Evolutionary conservation across 2,329 filamentous ascomycete species (phyloP).

Genomic region (Paraphoma chrysanthemicola): DNA sequence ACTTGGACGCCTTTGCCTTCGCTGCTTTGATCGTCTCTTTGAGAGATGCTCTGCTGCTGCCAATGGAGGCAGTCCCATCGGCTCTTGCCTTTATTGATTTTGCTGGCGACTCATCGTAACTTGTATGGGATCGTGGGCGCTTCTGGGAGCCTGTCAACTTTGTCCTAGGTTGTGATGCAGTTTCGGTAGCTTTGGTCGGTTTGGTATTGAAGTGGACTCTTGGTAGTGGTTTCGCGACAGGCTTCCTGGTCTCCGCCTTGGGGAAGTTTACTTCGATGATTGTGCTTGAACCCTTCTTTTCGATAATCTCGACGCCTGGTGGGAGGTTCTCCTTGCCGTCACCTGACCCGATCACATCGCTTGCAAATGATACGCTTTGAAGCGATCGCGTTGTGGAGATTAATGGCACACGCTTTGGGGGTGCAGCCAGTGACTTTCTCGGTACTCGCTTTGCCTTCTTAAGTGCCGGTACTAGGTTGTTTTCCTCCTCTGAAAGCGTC

Average conservation of each 20-base stretch:
- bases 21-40: conserved; percentile 35
- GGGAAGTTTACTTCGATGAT: conserved; percentile 42
- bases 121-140: conserved; percentile 39
- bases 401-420: conserved; percentile 60
- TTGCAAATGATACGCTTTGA: conserved; percentile 51
- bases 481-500: conserved; percentile 48
- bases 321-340: conserved; percentile 70
- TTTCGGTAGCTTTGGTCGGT: conserved; percentile 6
- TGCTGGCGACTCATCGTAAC: conserved; percentile 39
- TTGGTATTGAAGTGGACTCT: conserved; percentile 39
- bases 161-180: conserved; percentile 24
- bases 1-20: conserved; percentile 30
- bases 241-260: conserved; percentile 33
- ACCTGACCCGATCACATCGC: conserved; percentile 60
- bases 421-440: conserved; percentile 53
- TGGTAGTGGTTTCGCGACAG: conserved; percentile 27
- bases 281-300: conserved; percentile 31
- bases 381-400: conserved; percentile 48
- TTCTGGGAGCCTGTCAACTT: conserved; percentile 41
- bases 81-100: conserved; percentile 43
- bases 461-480: conserved; percentile 34
- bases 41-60: conserved; percentile 28
- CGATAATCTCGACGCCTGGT: conserved; percentile 51
- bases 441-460: conserved; percentile 43
- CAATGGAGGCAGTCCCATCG: conserved; percentile 36